Evolutionary conservation across 2,329 filamentous ascomycete species (phyloP).

Genomic region (Trichophyton mentagrophytes): DNA sequence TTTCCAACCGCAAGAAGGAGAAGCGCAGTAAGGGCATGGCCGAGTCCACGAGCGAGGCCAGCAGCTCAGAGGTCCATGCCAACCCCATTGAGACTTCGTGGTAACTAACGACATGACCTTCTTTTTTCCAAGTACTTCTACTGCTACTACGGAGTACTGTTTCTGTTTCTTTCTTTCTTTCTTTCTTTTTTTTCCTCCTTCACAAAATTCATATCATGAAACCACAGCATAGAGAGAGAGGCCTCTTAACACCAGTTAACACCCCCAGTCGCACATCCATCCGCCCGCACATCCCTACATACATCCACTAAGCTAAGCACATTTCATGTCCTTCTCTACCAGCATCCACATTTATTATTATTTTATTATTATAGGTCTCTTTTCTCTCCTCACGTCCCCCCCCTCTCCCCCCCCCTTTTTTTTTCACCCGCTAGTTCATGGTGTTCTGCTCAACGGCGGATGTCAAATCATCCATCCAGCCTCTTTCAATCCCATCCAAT

Average conservation of each 20-base stretch:
- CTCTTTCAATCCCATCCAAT: neutral
- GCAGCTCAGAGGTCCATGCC: constrained; percentile 8
- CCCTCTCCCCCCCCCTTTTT: constrained; percentile 3
- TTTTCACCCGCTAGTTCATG: neutral
- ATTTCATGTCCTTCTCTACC: neutral
- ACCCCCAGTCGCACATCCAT: neutral
- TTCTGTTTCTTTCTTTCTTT: neutral
- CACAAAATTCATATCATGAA: neutral
- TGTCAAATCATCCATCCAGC: neutral
- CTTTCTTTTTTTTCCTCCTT: neutral
- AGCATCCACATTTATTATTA: neutral
- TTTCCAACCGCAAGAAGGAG: constrained; percentile 45
- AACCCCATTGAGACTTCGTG: neutral
- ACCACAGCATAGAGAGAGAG: neutral
- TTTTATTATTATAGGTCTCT: neutral
- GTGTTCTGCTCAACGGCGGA: neutral
- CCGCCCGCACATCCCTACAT: neutral
- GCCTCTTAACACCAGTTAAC: neutral
- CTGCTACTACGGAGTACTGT: no score
- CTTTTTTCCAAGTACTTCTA: neutral
- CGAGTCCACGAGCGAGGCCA: constrained; percentile 34
- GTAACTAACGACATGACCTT: neutral
- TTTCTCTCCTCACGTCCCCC: neutral
- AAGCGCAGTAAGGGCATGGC: constrained; percentile 36
- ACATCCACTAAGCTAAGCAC: neutral